phyloP scores from a whole-genome alignment of 371 early-diverging fungal genomes.

The Ecytonucleospora hepatopenaei region DNA sequence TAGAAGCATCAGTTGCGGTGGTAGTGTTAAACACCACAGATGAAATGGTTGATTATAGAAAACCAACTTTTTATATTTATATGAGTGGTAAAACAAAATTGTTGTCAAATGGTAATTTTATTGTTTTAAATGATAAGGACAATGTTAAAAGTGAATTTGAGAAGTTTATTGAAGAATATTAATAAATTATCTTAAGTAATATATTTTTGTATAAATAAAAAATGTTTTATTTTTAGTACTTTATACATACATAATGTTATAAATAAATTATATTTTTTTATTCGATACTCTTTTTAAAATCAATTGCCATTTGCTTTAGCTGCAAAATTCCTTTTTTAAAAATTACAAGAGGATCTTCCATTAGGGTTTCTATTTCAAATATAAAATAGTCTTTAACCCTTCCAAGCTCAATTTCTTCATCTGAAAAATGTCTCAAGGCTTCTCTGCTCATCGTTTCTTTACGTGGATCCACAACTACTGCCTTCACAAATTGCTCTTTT shows the following conservation, averaged over 20 bases:
- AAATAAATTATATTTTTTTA: not conserved
- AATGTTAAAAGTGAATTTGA: not conserved
- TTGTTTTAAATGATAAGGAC: not conserved
- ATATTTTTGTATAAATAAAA: constrained; percentile 1
- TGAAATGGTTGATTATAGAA: not conserved
- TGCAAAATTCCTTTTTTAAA: constrained; percentile 33
- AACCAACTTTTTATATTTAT: not conserved
- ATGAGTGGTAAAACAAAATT: not conserved
- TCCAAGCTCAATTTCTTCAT: constrained; percentile 72
- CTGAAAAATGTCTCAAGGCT: constrained; percentile 77
- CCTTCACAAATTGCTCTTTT: constrained; percentile 62
- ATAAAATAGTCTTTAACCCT: constrained; percentile 85
- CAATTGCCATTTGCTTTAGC: constrained; percentile 20
- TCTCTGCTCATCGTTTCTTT: constrained; percentile 86
- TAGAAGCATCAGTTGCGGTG: not conserved
- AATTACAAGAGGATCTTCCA: constrained; percentile 38
- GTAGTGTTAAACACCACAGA: not conserved
- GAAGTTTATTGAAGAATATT: not conserved
- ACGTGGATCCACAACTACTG: constrained; percentile 74
- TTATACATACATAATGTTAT: not conserved
- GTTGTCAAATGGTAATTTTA: not conserved
- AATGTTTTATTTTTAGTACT: not conserved
- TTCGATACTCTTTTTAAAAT: constrained; percentile 28
- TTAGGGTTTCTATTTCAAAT: constrained; percentile 56
- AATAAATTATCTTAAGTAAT: not conserved